Evolutionary conservation across 306 rosid species (phyloP).

Genomic region (Citrullus mucosospermus): DNA sequence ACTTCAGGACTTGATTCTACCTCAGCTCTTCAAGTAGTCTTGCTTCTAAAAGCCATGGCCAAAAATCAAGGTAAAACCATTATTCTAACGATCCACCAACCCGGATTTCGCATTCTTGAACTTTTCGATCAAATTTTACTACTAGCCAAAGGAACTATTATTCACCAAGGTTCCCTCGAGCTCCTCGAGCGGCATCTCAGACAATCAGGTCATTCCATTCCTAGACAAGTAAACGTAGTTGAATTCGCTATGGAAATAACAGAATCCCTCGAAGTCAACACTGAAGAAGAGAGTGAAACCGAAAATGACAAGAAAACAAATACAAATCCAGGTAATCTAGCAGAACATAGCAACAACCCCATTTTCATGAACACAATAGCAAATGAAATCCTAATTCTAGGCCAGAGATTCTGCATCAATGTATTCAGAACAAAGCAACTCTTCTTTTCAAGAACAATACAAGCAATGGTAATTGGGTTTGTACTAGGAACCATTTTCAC

Average conservation of each 20-base stretch:
- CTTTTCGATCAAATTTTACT: conserved; percentile 28
- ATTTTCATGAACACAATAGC: conserved; percentile 15
- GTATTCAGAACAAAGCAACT: conserved; percentile 34
- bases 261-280: conserved; percentile 8
- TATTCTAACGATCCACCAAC: conserved; percentile 36
- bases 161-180: conserved; percentile 27
- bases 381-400: conserved; percentile 18
- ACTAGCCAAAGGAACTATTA: conserved; percentile 20
- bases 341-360: conserved; percentile 5
- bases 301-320: not conserved
- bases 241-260: conserved; percentile 34
- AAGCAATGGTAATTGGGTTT: conserved; percentile 54
- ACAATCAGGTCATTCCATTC: conserved; percentile 21
- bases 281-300: conserved; percentile 9
- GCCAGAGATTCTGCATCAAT: conserved; percentile 25
- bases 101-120: conserved; percentile 28
- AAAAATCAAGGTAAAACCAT: conserved; percentile 28
- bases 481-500: conserved; percentile 53
- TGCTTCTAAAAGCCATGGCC: conserved; percentile 34
- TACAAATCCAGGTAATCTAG: not conserved
- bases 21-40: conserved; percentile 25
- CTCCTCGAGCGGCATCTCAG: conserved; percentile 19
- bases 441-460: conserved; percentile 43
- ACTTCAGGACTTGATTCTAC: conserved; percentile 40
- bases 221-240: conserved; percentile 27